Evolutionary conservation across 257 asterid species (phyloP).

Genomic region (Jacaranda copaia): DNA sequence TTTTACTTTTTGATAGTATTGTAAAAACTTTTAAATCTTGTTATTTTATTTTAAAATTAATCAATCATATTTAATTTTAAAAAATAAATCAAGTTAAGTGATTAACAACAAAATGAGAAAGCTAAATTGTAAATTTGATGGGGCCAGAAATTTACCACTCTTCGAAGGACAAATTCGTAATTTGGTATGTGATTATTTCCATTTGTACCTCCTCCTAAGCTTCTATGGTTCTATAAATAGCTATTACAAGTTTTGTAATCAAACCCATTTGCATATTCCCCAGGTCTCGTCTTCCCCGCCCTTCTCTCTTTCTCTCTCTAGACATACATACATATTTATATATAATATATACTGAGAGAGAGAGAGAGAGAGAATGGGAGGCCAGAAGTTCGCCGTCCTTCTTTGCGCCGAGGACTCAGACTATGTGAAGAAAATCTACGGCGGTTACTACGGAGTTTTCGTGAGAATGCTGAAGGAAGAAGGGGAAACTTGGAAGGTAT

Average conservation of each 20-base stretch:
- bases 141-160: background rate
- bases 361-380: constrained; percentile 59
- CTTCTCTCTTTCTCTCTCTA: constrained; percentile 42
- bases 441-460: constrained; percentile 88
- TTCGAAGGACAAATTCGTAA: constrained; percentile 40
- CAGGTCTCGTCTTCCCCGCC: constrained; percentile 25
- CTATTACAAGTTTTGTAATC: background rate
- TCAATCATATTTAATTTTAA: no score
- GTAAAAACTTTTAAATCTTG: no score
- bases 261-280: constrained; percentile 30
- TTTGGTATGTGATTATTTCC: background rate
- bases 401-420: constrained; percentile 92
- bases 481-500: constrained; percentile 82
- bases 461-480: constrained; percentile 86
- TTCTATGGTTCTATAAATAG: constrained; percentile 39
- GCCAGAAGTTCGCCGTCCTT: constrained; percentile 70
- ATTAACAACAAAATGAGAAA: no score
- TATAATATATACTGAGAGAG: background rate
- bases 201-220: constrained; percentile 8
- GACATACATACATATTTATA: constrained; percentile 1
- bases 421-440: constrained; percentile 84
- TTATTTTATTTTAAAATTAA: no score
- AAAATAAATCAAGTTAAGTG: no score
- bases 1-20: no score
- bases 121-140: no score